Percentiles rank a stretch among this genome's conserved stretches.
Evolutionary conservation across 805 yeast species (phyloP).

Genomic region (Schwanniomyces vanrijiae): DNA sequence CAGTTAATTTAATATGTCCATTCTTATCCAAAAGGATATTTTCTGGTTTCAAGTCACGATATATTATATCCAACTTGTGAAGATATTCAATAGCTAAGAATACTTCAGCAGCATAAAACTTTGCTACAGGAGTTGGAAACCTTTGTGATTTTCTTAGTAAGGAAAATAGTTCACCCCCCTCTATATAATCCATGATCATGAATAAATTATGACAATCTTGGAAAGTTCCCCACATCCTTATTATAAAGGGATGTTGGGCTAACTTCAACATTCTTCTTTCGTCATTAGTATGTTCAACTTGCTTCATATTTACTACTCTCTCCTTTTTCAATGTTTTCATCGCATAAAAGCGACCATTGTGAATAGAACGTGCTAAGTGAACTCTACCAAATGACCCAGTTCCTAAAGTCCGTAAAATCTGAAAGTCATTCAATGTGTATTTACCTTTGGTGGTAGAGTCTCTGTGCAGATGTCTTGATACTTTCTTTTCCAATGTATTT

Average conservation of each 20-base stretch:
- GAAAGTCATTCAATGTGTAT: constrained; percentile 56
- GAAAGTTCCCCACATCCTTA: constrained; percentile 68
- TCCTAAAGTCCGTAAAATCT: constrained; percentile 56
- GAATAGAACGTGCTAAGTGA: constrained; percentile 57
- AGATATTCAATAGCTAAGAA: constrained; percentile 57
- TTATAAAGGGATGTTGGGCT: constrained; percentile 60
- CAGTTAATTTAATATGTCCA: constrained; percentile 61
- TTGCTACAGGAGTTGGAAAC: constrained; percentile 63
- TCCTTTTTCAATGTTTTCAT: constrained; percentile 58
- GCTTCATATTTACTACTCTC: constrained; percentile 60
- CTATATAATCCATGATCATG: constrained; percentile 67
- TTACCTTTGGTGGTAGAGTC: constrained; percentile 54
- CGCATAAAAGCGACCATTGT: constrained; percentile 60
- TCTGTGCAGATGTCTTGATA: constrained; percentile 15
- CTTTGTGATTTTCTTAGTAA: constrained; percentile 56
- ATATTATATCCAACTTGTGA: constrained; percentile 58
- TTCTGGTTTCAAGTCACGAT: constrained; percentile 63
- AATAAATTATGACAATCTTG: constrained; percentile 57
- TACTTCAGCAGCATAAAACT: constrained; percentile 64
- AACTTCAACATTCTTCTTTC: constrained; percentile 58
- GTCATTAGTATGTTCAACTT: constrained; percentile 64
- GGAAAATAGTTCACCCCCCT: constrained; percentile 62
- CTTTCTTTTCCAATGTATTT: not conserved
- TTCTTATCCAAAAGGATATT: constrained; percentile 57
- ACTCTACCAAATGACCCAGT: constrained; percentile 65